phyloP scores from a whole-genome alignment of 495 filamentous ascomycete species.

The Lepidopterella palustris region DNA sequence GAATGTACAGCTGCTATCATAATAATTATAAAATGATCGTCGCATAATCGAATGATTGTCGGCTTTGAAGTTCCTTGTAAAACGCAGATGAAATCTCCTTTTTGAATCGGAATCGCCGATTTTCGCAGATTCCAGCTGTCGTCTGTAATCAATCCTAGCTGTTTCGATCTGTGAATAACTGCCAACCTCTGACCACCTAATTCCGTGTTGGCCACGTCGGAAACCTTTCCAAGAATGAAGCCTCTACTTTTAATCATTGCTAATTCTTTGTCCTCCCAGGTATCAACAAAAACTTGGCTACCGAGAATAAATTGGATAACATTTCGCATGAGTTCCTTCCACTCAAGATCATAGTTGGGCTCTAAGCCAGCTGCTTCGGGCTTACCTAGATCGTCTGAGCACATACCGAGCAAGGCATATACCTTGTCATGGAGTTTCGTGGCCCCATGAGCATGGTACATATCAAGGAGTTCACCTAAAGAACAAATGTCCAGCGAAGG shows the following conservation, averaged over 20 bases:
- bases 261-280: conserved; percentile 11
- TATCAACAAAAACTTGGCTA: conserved; percentile 16
- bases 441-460: conserved; percentile 33
- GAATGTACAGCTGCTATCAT: conserved; percentile 24
- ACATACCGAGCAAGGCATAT: conserved; percentile 38
- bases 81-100: conserved; percentile 32
- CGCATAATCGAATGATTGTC: conserved; percentile 24
- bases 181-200: conserved; percentile 12
- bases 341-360: conserved; percentile 22
- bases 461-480: conserved; percentile 33
- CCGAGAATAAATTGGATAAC: conserved; percentile 20
- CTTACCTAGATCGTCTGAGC: conserved; percentile 20
- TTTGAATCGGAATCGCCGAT: conserved; percentile 22
- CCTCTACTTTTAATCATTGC: conserved; percentile 25
- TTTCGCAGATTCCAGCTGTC: conserved; percentile 25
- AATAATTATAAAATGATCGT: conserved; percentile 23
- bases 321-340: conserved; percentile 19
- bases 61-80: conserved; percentile 29
- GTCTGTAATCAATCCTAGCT: too few species aligned
- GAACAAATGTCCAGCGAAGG: conserved; percentile 10
- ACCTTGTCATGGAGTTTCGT: conserved; percentile 33
- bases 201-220: not conserved
- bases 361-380: conserved; percentile 13
- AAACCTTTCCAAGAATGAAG: conserved; percentile 1
- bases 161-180: conserved; percentile 27